A percentile compares a stretch with the other conserved stretches of the same genome.
Conservation (phyloP, 1,284 basidiomycete genomes). For the Heterobasidion irregulare region DNA sequence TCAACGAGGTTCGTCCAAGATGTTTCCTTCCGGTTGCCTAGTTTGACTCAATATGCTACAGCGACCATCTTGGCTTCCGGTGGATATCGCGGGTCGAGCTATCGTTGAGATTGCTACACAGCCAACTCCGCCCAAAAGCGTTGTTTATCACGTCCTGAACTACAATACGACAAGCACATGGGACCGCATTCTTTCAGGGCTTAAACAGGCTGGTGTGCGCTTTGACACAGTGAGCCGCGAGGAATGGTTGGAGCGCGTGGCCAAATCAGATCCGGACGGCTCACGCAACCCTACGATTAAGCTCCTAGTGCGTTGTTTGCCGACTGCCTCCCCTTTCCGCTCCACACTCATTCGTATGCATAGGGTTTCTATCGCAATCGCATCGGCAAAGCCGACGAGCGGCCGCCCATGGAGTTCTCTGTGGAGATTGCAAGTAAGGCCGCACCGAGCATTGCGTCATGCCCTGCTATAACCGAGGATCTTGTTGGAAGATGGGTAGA, state of each 20-base stretch:
- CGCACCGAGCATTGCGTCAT: not conserved
- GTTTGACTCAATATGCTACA: too few species aligned
- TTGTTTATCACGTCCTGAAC: not conserved
- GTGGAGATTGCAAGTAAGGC: not conserved
- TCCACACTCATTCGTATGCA: not conserved
- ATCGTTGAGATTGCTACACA: constrained; percentile 43
- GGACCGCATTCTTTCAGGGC: constrained; percentile 21
- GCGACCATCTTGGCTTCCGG: constrained; percentile 46
- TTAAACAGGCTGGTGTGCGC: constrained; percentile 24
- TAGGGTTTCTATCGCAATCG: not conserved
- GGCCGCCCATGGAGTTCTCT: not conserved
- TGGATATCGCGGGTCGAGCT: constrained; percentile 43
- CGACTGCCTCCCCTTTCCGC: not conserved
- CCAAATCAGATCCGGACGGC: constrained; percentile 6
- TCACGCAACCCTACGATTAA: not conserved
- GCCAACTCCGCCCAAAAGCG: constrained; percentile 15
- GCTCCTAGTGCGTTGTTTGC: not conserved
- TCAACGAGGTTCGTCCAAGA: constrained; percentile 24
- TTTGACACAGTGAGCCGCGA: constrained; percentile 34
- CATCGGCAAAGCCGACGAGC: not conserved
- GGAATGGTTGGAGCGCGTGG: constrained; percentile 40
- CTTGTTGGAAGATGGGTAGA: not conserved
- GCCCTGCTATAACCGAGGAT: not conserved
- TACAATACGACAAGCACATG: not conserved
- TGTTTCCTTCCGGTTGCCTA: too few species aligned